Percentiles rank a stretch among this genome's conserved stretches.
Evolutionary conservation across 495 filamentous ascomycete genomes (phyloP).

Genomic region (Penicillium coffeae): DNA sequence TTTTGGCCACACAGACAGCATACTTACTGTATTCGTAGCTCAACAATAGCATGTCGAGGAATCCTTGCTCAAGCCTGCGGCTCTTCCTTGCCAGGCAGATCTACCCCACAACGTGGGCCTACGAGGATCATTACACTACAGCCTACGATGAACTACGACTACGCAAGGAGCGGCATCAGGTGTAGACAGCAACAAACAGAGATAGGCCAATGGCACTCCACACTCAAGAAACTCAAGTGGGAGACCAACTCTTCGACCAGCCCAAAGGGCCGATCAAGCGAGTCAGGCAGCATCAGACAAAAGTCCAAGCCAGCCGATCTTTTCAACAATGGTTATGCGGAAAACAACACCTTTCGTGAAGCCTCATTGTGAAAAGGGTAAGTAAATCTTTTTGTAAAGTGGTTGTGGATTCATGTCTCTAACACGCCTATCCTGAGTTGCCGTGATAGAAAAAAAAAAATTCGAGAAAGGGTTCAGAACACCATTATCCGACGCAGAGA

Average conservation of each 20-base stretch:
- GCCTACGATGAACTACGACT: slow-evolving; percentile 16
- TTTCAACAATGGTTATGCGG: slow-evolving; percentile 52
- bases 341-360: slow-evolving; percentile 45
- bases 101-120: no score
- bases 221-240: slow-evolving; percentile 3
- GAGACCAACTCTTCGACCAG: slow-evolving; percentile 28
- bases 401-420: slow-evolving; percentile 43
- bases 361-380: slow-evolving; percentile 49
- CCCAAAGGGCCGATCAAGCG: slow-evolving; percentile 19
- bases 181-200: slow-evolving; percentile 27
- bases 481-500: slow-evolving; percentile 30
- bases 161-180: slow-evolving; percentile 19
- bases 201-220: slow-evolving; percentile 26
- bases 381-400: slow-evolving; percentile 30
- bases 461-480: slow-evolving; percentile 22
- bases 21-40: no score
- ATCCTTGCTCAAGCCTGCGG: no score
- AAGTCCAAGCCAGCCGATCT: slow-evolving; percentile 21
- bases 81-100: no score
- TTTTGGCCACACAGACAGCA: no score
- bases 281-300: slow-evolving; percentile 13
- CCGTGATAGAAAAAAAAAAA: slow-evolving; percentile 34
- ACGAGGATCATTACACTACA: background rate
- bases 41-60: no score
- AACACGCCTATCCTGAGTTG: slow-evolving; percentile 44